Percentiles rank a stretch among this genome's conserved stretches.
phyloP scores from a whole-genome alignment of 495 filamentous ascomycete species.

The Podospora appendiculata region DNA sequence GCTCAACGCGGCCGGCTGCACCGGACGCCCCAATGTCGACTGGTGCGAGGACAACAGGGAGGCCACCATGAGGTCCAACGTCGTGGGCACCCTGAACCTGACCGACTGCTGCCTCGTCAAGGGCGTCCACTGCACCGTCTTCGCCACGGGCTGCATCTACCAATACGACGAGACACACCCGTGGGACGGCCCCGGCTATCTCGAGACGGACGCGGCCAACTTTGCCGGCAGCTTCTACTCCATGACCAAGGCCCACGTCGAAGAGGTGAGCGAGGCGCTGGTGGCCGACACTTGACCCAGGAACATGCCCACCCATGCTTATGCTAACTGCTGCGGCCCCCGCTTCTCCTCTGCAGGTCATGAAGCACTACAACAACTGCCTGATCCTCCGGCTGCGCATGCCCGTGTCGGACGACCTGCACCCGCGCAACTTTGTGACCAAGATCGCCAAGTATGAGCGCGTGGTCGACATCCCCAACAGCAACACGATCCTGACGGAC shows the following conservation, averaged over 20 bases:
- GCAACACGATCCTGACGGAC: constrained; percentile 57
- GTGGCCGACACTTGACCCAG: no score
- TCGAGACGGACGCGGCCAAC: constrained; percentile 56
- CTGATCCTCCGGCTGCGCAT: constrained; percentile 57
- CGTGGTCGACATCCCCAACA: constrained; percentile 60
- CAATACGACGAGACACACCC: constrained; percentile 52
- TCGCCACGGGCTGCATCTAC: constrained; percentile 60
- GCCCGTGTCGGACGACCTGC: constrained; percentile 61
- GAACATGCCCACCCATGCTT: neutral
- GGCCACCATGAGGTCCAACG: constrained; percentile 56
- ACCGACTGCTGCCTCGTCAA: constrained; percentile 49
- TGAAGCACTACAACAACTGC: constrained; percentile 51
- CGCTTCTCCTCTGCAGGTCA: constrained; percentile 33
- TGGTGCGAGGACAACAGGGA: constrained; percentile 64
- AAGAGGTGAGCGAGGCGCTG: constrained; percentile 38
- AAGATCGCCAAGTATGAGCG: constrained; percentile 58
- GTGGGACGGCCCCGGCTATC: constrained; percentile 49
- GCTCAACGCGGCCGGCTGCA: constrained; percentile 56
- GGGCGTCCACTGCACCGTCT: constrained; percentile 54
- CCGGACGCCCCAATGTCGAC: constrained; percentile 62
- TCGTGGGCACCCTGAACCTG: constrained; percentile 55
- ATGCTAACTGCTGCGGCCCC: no score
- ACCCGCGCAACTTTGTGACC: constrained; percentile 59
- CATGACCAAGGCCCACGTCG: constrained; percentile 55
- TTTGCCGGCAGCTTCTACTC: constrained; percentile 62